Evolutionary conservation across 2,329 filamentous ascomycete species (phyloP).

Genomic region (Ascochyta pisi): DNA sequence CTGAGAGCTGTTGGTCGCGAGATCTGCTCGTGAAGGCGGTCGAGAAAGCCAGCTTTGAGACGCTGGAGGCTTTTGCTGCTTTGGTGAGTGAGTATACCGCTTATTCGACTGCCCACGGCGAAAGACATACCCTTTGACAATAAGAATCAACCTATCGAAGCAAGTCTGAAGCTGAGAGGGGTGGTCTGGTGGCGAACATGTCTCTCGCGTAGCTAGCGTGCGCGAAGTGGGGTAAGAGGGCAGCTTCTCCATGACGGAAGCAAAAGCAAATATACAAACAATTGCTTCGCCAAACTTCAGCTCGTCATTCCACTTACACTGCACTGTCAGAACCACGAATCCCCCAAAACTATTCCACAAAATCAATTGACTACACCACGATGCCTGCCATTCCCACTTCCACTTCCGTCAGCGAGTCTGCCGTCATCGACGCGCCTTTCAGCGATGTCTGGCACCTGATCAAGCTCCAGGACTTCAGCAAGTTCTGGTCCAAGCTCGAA

Average conservation of each 20-base stretch:
- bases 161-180: slow-evolving; percentile 3
- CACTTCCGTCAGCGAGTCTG: slow-evolving; percentile 69
- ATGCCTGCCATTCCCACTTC: slow-evolving; percentile 64
- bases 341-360: not conserved
- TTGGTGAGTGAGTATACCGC: not conserved
- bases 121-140: not conserved
- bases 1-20: not conserved
- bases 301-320: slow-evolving; percentile 11
- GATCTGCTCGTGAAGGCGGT: not conserved
- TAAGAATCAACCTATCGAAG: not conserved
- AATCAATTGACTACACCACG: slow-evolving; percentile 10
- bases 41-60: not conserved
- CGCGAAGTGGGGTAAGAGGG: slow-evolving; percentile 32
- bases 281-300: slow-evolving; percentile 28
- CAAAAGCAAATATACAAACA: slow-evolving; percentile 20
- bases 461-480: slow-evolving; percentile 73
- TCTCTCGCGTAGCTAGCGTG: slow-evolving; percentile 14
- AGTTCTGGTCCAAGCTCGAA: slow-evolving; percentile 70
- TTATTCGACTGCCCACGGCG: not conserved
- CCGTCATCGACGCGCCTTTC: slow-evolving; percentile 72
- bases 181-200: slow-evolving; percentile 20
- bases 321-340: not conserved
- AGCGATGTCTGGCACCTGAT: slow-evolving; percentile 75
- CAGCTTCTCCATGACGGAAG: slow-evolving; percentile 25
- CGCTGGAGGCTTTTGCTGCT: not conserved